A percentile compares a stretch with the other conserved stretches of the same genome.
These are phyloP conservation scores for Fagopyrum tataricum DNA, from an alignment of 148 eudicot species.

Conservation along the genomic window DNA sequence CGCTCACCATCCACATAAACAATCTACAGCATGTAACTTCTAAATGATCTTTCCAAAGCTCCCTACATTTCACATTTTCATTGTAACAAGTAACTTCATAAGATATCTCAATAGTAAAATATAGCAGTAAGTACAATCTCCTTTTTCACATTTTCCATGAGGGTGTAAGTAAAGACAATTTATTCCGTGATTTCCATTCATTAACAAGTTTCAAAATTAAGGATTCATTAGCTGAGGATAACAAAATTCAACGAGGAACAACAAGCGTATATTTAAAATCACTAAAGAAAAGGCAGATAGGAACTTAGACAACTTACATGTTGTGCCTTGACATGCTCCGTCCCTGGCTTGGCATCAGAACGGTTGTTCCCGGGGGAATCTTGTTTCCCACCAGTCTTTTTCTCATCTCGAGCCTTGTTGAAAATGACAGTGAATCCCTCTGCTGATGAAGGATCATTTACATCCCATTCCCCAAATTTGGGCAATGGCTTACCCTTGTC, in stretches of 20 bases:
- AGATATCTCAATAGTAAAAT: no score
- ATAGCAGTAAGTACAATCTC: not conserved
- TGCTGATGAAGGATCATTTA: not conserved
- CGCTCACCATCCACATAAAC: not conserved
- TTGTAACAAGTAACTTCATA: no score
- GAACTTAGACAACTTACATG: conserved; percentile 35
- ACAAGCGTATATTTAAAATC: not conserved
- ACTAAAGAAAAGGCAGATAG: not conserved
- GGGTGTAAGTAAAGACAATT: not conserved
- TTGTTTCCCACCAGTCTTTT: not conserved
- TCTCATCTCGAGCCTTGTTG: not conserved
- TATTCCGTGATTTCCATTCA: not conserved
- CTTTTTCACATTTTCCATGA: not conserved
- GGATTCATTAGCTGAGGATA: no score
- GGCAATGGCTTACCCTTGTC: not conserved
- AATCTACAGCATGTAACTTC: no score
- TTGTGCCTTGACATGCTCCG: conserved; percentile 46
- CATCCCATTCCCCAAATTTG: not conserved
- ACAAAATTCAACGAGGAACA: not conserved
- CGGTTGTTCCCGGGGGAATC: conserved; percentile 44
- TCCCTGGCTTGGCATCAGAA: conserved; percentile 34
- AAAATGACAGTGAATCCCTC: not conserved
- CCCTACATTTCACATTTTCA: not conserved
- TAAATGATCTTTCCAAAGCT: no score
- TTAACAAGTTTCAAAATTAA: not conserved